Percentiles rank a stretch among this genome's conserved stretches.
Conservation (phyloP, 345 rosid genomes). For the Atalantia buxifolia region DNA sequence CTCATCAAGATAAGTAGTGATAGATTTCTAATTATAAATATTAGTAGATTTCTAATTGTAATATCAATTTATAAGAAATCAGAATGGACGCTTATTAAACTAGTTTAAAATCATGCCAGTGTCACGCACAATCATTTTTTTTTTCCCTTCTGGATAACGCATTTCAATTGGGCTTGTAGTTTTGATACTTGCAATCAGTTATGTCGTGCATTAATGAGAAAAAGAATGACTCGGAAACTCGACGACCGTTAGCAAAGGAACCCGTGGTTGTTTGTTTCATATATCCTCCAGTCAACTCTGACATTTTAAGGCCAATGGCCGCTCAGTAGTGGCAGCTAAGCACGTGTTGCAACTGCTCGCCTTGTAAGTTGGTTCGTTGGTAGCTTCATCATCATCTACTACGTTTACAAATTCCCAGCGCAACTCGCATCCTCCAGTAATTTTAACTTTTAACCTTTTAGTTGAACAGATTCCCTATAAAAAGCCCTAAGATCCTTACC, state of each 20-base stretch:
- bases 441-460: not conserved
- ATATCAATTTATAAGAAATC: too few species aligned
- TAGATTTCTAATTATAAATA: too few species aligned
- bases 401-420: not conserved
- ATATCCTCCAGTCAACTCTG: constrained; percentile 26
- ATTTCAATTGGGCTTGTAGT: too few species aligned
- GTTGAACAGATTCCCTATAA: constrained; percentile 7
- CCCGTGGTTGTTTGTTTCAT: constrained; percentile 1
- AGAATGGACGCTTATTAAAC: too few species aligned
- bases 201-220: too few species aligned
- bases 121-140: too few species aligned
- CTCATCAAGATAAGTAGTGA: too few species aligned
- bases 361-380: not conserved
- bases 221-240: too few species aligned
- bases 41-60: too few species aligned
- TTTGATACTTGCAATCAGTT: too few species aligned
- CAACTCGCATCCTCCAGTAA: not conserved
- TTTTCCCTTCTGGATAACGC: too few species aligned
- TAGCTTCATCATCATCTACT: not conserved
- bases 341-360: constrained; percentile 21
- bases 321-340: not conserved
- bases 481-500: not conserved
- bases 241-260: not conserved
- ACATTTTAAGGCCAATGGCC: not conserved
- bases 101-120: too few species aligned